phyloP scores from a whole-genome alignment of 2,329 filamentous ascomycete species.

The Fusarium sp. region DNA sequence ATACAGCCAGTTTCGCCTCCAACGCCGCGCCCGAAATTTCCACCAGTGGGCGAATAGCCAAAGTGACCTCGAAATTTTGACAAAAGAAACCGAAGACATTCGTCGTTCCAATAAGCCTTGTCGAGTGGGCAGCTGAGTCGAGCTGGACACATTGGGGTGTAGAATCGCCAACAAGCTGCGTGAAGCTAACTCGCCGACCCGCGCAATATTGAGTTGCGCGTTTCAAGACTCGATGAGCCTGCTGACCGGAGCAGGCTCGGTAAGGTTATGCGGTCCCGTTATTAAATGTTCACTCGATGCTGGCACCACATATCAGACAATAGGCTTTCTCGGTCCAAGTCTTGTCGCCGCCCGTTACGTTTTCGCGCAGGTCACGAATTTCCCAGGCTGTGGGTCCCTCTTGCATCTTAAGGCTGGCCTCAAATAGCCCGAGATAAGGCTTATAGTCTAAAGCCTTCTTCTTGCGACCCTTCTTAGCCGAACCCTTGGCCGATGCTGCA shows the following conservation, averaged over 20 bases:
- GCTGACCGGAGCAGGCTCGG: constrained; percentile 21
- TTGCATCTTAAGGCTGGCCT: constrained; percentile 62
- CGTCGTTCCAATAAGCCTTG: constrained; percentile 14
- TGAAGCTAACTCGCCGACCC: constrained; percentile 2
- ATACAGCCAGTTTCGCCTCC: constrained; percentile 44
- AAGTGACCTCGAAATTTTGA: constrained; percentile 40
- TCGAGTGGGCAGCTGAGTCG: constrained; percentile 8
- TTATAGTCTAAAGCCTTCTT: constrained; percentile 56
- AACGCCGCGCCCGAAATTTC: constrained; percentile 48
- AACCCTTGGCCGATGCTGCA: constrained; percentile 44
- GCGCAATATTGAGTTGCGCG: constrained; percentile 14
- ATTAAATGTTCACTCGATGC: constrained; percentile 56
- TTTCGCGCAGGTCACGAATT: constrained; percentile 63
- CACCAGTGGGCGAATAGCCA: constrained; percentile 44
- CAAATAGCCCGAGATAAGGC: constrained; percentile 65
- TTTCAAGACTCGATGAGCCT: constrained; percentile 19
- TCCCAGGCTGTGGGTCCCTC: constrained; percentile 63
- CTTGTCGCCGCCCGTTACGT: constrained; percentile 62
- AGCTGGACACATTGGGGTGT: constrained; percentile 2
- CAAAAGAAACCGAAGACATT: constrained; percentile 38
- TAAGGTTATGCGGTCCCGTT: not conserved
- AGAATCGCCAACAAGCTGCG: constrained; percentile 8
- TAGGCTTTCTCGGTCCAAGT: constrained; percentile 63
- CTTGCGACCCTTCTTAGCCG: constrained; percentile 54
- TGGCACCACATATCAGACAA: constrained; percentile 64